Conservation (phyloP, 352 stramenopile genomes). For the Phytophthora quininea region DNA sequence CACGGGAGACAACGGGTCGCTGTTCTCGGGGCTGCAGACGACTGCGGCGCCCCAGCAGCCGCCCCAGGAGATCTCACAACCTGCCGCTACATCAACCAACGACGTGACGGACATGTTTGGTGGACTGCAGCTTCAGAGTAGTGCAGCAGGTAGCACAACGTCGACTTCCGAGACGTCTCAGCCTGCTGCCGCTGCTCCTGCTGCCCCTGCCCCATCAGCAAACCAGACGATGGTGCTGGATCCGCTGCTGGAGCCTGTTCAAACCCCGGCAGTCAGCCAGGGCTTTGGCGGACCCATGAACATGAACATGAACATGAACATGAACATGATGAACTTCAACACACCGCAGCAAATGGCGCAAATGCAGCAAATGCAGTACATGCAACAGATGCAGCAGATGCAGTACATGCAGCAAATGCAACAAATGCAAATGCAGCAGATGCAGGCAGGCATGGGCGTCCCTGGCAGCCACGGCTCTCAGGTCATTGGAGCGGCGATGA, state of each 20-base stretch:
- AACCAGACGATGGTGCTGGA: constrained; percentile 68
- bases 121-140: constrained; percentile 66
- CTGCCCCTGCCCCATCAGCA: constrained; percentile 28
- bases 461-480: constrained; percentile 53
- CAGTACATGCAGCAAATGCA: constrained; percentile 80
- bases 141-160: constrained; percentile 28
- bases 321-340: constrained; percentile 76
- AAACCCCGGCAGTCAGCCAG: constrained; percentile 47
- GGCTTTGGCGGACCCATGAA: constrained; percentile 46
- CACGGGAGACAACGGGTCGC: constrained; percentile 35
- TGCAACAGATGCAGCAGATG: constrained; percentile 63
- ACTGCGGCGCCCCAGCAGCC: constrained; percentile 32
- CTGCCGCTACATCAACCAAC: constrained; percentile 29
- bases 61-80: constrained; percentile 26
- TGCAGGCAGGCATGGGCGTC: constrained; percentile 51
- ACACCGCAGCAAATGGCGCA: constrained; percentile 50
- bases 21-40: constrained; percentile 75
- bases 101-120: constrained; percentile 80
- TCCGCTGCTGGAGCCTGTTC: constrained; percentile 70
- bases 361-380: too few relatives aligned
- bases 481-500: constrained; percentile 87
- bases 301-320: constrained; percentile 64
- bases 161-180: constrained; percentile 28
- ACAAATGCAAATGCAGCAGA: constrained; percentile 75
- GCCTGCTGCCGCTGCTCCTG: constrained; percentile 12